Percentiles rank a stretch among this genome's conserved stretches.
phyloP scores from a whole-genome alignment of 768 basidiomycete genomes.

The Agrocybe praecox region DNA sequence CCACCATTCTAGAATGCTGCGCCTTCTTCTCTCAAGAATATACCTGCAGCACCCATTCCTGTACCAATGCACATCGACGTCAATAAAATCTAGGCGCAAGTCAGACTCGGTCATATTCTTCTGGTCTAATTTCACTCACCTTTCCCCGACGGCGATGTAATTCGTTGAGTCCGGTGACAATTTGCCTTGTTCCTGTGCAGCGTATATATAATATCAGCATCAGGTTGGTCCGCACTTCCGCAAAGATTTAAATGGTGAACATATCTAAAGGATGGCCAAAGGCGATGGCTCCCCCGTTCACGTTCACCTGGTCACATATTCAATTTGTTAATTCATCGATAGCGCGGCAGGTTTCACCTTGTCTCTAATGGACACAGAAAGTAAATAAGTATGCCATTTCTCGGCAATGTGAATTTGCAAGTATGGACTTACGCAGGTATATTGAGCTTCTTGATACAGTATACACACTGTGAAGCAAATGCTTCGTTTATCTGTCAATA shows the following conservation, averaged over 20 bases:
- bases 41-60: conserved; percentile 89
- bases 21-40: conserved; percentile 62
- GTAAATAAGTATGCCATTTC: not conserved
- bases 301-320: conserved; percentile 58
- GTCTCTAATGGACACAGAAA: conserved; percentile 26
- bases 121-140: conserved; percentile 38
- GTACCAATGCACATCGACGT: conserved; percentile 90
- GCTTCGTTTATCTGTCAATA: conserved; percentile 81
- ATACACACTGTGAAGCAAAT: conserved; percentile 83
- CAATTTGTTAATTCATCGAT: not conserved
- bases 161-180: conserved; percentile 82
- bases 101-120: not conserved
- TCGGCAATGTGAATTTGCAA: not conserved
- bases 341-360: conserved; percentile 26
- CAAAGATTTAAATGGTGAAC: conserved; percentile 27
- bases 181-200: conserved; percentile 82
- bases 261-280: conserved; percentile 83
- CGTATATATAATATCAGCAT: conserved; percentile 41
- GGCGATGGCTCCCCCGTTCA: conserved; percentile 91
- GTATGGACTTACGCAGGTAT: conserved; percentile 42
- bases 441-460: conserved; percentile 66
- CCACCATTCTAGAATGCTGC: not conserved
- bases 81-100: conserved; percentile 60
- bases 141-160: conserved; percentile 70
- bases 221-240: conserved; percentile 5